Base-by-base conservation (phyloP, 768 basidiomycete genomes). In the Lactifluus piperatus region DNA sequence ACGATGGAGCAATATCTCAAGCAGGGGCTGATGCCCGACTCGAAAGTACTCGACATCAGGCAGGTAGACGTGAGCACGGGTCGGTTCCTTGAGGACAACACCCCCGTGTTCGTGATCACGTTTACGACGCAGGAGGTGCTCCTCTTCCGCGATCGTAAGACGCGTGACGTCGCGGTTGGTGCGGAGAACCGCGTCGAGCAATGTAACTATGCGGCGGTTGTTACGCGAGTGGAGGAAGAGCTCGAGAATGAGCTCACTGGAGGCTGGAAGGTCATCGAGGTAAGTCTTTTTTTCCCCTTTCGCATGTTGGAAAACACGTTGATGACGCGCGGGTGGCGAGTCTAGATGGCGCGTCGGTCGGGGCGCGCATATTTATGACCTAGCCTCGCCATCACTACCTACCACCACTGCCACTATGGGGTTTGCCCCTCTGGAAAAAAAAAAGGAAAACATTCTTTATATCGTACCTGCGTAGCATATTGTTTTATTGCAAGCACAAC, bases 221-320 rank as follows among this genome's bases (percentile, higher is more conserved):
- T 99, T 60, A 97, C 94, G 18, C 82, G 94, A 27, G 74, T 92
- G 30, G 86, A 91, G 68, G 86, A 87, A 66, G 92, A 97, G 69
- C 75, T 97, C 62, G 84, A 84, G 29, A 90, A 98, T 69, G 91
- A 94, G 71, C 77, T 97, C 46, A 99, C 97, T 0, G 94, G 91
- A 44, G 97, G 97, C 13, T 99, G 97, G 95, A 98, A 97, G 73
- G 83, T 98, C 53, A 80, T 97, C 27, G 95, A 98, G 85, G 93
- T 94, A 69, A 51, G 81, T 74, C 26, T 11, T 16, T n/a, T 43
- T 43, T 29, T 48, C 27, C 18, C 20, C 8, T 18, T 22, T n/a
- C n/a, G n/a, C n/a, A n/a, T n/a, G n/a, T n/a, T 18, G 41, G 16
- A 18, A 11, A 37, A 48, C 26, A 46, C 57, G 44, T 22, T 56